Percentiles rank a stretch among this genome's conserved stretches.
Conservation (phyloP, 2,329 filamentous ascomycete species). For the Beauveria sp. region DNA sequence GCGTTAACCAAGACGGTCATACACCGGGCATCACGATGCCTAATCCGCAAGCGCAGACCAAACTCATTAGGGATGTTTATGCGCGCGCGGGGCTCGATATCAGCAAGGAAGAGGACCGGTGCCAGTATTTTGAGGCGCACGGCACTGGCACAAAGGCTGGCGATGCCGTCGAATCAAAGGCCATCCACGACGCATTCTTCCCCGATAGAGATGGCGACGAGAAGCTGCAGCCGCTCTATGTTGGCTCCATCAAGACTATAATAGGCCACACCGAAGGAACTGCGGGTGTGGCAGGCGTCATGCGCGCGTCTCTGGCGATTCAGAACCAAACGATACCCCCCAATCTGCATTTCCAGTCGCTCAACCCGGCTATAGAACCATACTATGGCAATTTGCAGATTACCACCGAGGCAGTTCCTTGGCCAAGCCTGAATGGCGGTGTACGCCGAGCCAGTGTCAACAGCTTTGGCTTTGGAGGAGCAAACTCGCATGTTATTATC, state of each 20-base stretch:
- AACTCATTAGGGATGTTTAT: slow-evolving; percentile 24
- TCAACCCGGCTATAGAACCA: slow-evolving; percentile 17
- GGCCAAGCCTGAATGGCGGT: slow-evolving; percentile 13
- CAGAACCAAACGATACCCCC: slow-evolving; percentile 17
- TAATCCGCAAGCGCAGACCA: slow-evolving; percentile 33
- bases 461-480: slow-evolving; percentile 22
- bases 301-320: slow-evolving; percentile 19
- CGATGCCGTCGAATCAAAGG: slow-evolving; percentile 41
- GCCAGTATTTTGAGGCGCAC: slow-evolving; percentile 34
- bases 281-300: slow-evolving; percentile 21
- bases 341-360: slow-evolving; percentile 17
- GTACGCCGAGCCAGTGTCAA: slow-evolving; percentile 16
- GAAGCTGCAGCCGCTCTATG: slow-evolving; percentile 10
- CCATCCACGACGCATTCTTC: slow-evolving; percentile 14
- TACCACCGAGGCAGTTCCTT: slow-evolving; percentile 5
- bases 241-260: slow-evolving; percentile 21
- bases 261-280: slow-evolving; percentile 22
- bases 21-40: slow-evolving; percentile 50
- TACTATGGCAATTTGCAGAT: slow-evolving; percentile 16
- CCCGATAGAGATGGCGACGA: neutral
- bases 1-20: slow-evolving; percentile 45
- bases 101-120: slow-evolving; percentile 19
- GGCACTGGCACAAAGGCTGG: slow-evolving; percentile 42
- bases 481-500: slow-evolving; percentile 20
- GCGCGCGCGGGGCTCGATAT: slow-evolving; percentile 15